Evolutionary conservation across 495 filamentous ascomycete species (phyloP).

Genomic region (Aspergillus ellipticus): DNA sequence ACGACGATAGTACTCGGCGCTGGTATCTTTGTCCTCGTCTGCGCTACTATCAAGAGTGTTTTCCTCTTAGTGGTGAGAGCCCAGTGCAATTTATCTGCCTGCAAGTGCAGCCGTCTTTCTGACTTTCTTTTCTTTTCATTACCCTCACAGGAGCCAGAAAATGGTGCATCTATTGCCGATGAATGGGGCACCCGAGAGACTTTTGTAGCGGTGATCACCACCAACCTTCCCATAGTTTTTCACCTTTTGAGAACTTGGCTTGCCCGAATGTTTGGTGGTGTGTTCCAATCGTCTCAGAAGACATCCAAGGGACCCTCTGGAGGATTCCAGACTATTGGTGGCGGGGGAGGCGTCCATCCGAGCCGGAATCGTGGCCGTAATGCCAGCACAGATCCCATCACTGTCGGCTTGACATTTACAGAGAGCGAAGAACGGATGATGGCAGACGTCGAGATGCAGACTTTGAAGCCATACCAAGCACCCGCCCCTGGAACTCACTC

Average conservation of each 20-base stretch:
- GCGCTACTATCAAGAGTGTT: conserved; percentile 44
- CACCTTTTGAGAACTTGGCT: conserved; percentile 46
- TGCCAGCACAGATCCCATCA: conserved; percentile 41
- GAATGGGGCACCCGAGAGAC: conserved; percentile 51
- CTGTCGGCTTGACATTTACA: conserved; percentile 41
- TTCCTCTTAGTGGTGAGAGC: conserved; percentile 41
- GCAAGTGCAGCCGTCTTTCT: background rate
- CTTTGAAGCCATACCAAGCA: conserved; percentile 17
- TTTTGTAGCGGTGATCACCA: conserved; percentile 49
- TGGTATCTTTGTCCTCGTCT: conserved; percentile 47
- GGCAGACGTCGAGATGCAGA: conserved; percentile 36
- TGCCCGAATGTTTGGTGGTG: conserved; percentile 27
- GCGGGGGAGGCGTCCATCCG: conserved; percentile 26
- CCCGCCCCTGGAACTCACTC: conserved; percentile 1
- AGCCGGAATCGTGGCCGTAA: conserved; percentile 41
- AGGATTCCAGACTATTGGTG: conserved; percentile 16
- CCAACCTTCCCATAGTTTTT: conserved; percentile 53
- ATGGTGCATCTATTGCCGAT: conserved; percentile 45
- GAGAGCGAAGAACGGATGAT: conserved; percentile 51
- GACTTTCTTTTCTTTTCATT: background rate
- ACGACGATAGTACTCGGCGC: conserved; percentile 46
- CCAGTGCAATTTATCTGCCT: background rate
- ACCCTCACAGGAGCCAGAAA: conserved; percentile 32
- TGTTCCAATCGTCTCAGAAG: conserved; percentile 27
- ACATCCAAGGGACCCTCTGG: conserved; percentile 21